phyloP scores from a whole-genome alignment of 1,284 basidiomycete genomes.

The Cryptococcus sp. region DNA sequence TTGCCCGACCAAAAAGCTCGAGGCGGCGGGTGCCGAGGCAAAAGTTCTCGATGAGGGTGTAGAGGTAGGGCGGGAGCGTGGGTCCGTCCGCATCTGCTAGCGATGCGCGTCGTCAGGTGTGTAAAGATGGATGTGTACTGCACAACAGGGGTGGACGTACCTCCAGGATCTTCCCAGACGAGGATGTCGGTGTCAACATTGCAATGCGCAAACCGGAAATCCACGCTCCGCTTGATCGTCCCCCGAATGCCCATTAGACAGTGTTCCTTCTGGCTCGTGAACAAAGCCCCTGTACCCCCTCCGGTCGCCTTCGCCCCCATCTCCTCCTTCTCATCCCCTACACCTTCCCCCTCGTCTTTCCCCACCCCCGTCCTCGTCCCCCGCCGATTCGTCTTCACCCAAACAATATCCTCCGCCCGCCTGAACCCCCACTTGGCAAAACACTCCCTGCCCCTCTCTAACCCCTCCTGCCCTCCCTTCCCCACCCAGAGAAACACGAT shows the following conservation, averaged over 20 bases:
- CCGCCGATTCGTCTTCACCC: slow-evolving; percentile 82
- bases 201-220: slow-evolving; percentile 95
- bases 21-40: slow-evolving; percentile 89
- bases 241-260: slow-evolving; percentile 98
- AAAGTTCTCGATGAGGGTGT: slow-evolving; percentile 94
- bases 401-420: slow-evolving; percentile 93
- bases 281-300: slow-evolving; percentile 47
- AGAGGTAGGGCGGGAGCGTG: slow-evolving; percentile 89
- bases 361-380: slow-evolving; percentile 39
- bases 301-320: background rate
- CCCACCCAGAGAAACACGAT: slow-evolving; percentile 98
- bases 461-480: slow-evolving; percentile 78
- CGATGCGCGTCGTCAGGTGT: background rate
- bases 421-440: slow-evolving; percentile 93
- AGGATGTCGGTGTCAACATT: slow-evolving; percentile 98
- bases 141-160: background rate
- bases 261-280: slow-evolving; percentile 89
- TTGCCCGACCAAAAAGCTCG: slow-evolving; percentile 74
- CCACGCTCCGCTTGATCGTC: slow-evolving; percentile 88
- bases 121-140: background rate
- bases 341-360: slow-evolving; percentile 1
- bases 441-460: slow-evolving; percentile 88
- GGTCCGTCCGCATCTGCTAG: slow-evolving; percentile 37
- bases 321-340: background rate
- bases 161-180: slow-evolving; percentile 63